Evolutionary conservation across 108 stramenopile genomes (phyloP).

Genomic region (Skeletonema menzelii): DNA sequence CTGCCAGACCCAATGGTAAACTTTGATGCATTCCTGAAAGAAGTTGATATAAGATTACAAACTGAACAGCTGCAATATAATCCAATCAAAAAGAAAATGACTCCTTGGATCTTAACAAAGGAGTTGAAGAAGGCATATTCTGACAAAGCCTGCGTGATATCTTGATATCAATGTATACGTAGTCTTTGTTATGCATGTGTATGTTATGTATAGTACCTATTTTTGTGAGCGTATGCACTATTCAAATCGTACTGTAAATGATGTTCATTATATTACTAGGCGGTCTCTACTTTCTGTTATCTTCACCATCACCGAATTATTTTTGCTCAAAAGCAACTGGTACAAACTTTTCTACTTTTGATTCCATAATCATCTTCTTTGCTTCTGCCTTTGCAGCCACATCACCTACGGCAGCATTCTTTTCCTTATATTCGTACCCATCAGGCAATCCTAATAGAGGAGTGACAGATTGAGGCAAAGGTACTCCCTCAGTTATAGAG

Average conservation of each 20-base stretch:
- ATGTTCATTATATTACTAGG: not conserved
- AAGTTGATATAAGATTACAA: not conserved
- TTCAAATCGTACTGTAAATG: not conserved
- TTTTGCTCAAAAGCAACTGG: conserved; percentile 66
- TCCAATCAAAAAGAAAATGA: conserved; percentile 45
- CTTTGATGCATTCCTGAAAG: not conserved
- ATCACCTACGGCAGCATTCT: conserved; percentile 42
- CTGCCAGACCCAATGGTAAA: conserved; percentile 45
- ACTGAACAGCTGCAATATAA: conserved; percentile 47
- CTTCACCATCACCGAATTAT: not conserved
- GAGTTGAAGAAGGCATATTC: conserved; percentile 15
- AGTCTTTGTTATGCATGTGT: not conserved
- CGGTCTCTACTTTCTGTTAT: not conserved
- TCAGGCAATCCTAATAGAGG: conserved; percentile 74
- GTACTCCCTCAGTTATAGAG: conserved; percentile 49
- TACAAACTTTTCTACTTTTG: conserved; percentile 50
- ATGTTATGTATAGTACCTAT: not conserved
- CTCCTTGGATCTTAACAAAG: conserved; percentile 36
- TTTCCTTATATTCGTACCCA: conserved; percentile 70
- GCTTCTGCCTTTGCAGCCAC: conserved; percentile 79
- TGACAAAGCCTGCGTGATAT: conserved; percentile 15
- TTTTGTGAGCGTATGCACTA: not conserved
- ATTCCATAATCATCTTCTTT: conserved; percentile 64
- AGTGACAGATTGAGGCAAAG: conserved; percentile 80
- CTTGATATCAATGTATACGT: not conserved